A percentile compares a stretch with the other conserved stretches of the same genome.
These are phyloP conservation scores for Paxillus ammoniavirescens DNA, from an alignment of 768 basidiomycete genomes.

Conservation along the genomic window DNA sequence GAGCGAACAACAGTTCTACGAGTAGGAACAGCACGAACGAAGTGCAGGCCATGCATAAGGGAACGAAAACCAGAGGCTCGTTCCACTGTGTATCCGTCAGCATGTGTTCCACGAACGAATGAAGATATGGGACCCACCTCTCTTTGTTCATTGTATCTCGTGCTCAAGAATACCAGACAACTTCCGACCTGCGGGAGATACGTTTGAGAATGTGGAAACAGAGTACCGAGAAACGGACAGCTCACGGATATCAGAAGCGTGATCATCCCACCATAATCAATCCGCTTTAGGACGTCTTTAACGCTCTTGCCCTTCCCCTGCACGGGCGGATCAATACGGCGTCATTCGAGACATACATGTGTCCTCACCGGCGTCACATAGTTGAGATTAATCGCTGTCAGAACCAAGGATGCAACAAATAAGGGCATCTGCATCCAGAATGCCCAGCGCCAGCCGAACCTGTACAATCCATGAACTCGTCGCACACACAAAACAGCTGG, in stretches of 20 bases:
- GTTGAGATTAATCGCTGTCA: conserved; percentile 47
- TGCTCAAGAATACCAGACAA: conserved; percentile 68
- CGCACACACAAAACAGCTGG: not conserved
- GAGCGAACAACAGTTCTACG: conserved; percentile 58
- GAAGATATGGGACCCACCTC: conserved; percentile 41
- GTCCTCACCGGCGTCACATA: conserved; percentile 64
- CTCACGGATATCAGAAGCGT: conserved; percentile 58
- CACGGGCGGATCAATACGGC: not conserved
- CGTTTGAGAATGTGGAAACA: not conserved
- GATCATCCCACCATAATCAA: conserved; percentile 73
- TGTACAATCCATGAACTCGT: conserved; percentile 19
- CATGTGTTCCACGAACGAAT: not conserved
- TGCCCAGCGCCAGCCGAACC: conserved; percentile 75
- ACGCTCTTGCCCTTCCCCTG: conserved; percentile 67
- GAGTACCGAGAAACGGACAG: not conserved
- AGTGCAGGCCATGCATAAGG: conserved; percentile 41
- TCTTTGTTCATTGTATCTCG: conserved; percentile 54
- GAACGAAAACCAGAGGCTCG: conserved; percentile 47
- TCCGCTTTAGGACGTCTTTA: conserved; percentile 68
- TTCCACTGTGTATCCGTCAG: conserved; percentile 46
- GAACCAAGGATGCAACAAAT: conserved; percentile 50
- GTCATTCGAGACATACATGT: not conserved
- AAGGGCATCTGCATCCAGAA: conserved; percentile 72
- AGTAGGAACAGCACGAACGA: conserved; percentile 55
- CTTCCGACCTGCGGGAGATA: conserved; percentile 45